These are phyloP conservation scores for Lipomyces lipofer DNA, from an alignment of 805 yeast genomes.

Conservation along the genomic window DNA sequence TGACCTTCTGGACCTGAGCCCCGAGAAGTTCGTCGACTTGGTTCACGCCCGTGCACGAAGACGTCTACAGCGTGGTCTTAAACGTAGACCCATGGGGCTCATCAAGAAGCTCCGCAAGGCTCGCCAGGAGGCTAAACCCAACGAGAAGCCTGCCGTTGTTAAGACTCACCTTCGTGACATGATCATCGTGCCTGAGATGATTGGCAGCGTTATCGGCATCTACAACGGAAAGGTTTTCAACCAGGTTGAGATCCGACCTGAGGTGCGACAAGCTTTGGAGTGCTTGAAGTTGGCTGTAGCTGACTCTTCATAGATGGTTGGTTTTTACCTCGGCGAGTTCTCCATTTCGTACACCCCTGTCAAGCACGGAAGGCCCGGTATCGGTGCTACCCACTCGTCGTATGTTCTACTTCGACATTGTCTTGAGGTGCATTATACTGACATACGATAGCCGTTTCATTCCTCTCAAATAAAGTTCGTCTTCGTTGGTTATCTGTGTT, in stretches of 20 bases:
- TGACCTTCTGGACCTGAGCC: slow-evolving; percentile 88
- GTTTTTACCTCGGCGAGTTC: slow-evolving; percentile 99
- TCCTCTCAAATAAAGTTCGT: slow-evolving; percentile 34
- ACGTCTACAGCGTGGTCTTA: slow-evolving; percentile 98
- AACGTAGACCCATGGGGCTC: slow-evolving; percentile 91
- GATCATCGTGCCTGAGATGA: slow-evolving; percentile 99
- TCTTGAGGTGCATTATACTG: too few relatives aligned
- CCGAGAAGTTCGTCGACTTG: slow-evolving; percentile 95
- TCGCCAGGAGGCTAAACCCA: slow-evolving; percentile 76
- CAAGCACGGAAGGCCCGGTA: slow-evolving; percentile 98
- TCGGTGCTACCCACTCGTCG: slow-evolving; percentile 57
- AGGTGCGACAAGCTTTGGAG: slow-evolving; percentile 36
- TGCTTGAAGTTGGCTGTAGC: not conserved
- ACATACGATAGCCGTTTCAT: slow-evolving; percentile 33
- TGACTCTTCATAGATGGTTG: slow-evolving; percentile 66
- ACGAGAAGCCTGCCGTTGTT: slow-evolving; percentile 96
- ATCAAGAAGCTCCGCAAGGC: slow-evolving; percentile 98
- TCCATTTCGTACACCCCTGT: slow-evolving; percentile 99
- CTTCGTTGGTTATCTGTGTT: not conserved
- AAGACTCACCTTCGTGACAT: slow-evolving; percentile 99
- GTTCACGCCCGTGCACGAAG: slow-evolving; percentile 99
- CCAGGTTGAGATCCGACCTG: slow-evolving; percentile 98
- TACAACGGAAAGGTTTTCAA: slow-evolving; percentile 99
- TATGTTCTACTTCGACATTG: not conserved
- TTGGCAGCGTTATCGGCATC: slow-evolving; percentile 97